Percentiles rank a stretch among this genome's conserved stretches.
phyloP scores from a whole-genome alignment of 495 filamentous ascomycete genomes.

The Rostrohypoxylon terebratum region DNA sequence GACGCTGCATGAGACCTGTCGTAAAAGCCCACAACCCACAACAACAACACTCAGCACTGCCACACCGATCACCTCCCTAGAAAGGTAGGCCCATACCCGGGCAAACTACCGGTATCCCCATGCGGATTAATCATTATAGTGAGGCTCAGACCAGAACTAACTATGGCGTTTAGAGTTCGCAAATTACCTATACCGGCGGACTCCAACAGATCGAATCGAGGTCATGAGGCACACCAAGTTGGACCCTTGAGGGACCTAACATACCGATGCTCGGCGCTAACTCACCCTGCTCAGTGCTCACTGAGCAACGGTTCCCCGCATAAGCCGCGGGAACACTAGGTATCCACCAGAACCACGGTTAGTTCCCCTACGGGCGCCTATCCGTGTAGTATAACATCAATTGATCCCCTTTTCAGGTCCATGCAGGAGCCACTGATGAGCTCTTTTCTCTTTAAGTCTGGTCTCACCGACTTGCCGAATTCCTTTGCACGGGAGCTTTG shows the following conservation, averaged over 20 bases:
- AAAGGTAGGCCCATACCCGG: background rate
- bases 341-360: slow-evolving; percentile 40
- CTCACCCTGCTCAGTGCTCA: too few relatives aligned
- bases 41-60: too few relatives aligned
- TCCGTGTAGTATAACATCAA: slow-evolving; percentile 23
- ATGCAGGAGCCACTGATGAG: slow-evolving; percentile 16
- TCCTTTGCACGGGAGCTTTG: background rate
- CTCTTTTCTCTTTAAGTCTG: background rate
- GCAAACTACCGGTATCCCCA: background rate
- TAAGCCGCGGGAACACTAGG: slow-evolving; percentile 30
- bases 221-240: slow-evolving; percentile 23
- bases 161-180: background rate
- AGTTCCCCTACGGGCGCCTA: slow-evolving; percentile 18
- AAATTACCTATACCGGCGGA: slow-evolving; percentile 10
- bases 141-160: slow-evolving; percentile 15
- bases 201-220: background rate
- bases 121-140: background rate
- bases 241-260: too few relatives aligned
- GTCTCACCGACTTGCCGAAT: slow-evolving; percentile 30
- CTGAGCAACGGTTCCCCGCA: slow-evolving; percentile 39
- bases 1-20: background rate
- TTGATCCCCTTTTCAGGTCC: background rate
- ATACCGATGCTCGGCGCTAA: slow-evolving; percentile 24
- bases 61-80: slow-evolving; percentile 4
- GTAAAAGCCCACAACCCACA: background rate